phyloP scores from a whole-genome alignment of 2,329 filamentous ascomycete genomes.

The Alternaria dauci region DNA sequence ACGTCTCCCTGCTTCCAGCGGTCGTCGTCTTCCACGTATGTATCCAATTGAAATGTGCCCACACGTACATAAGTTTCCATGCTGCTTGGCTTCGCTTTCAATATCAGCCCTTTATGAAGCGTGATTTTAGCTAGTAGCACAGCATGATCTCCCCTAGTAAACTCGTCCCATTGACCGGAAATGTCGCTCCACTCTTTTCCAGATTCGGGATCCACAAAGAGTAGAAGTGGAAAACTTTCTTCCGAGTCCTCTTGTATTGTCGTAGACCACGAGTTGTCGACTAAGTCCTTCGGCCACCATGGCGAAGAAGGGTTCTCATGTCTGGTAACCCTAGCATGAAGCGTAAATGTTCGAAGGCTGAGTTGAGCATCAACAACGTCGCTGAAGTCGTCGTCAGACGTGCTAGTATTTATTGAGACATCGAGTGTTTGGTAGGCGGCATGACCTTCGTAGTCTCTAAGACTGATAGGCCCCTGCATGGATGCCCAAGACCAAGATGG shows the following conservation, averaged over 20 bases:
- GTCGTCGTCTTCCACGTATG: not conserved
- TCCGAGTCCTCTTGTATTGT: not conserved
- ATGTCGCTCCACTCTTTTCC: not conserved
- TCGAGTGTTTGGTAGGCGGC: not conserved
- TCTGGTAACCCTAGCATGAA: not conserved
- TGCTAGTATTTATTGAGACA: not conserved
- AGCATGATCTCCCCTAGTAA: not conserved
- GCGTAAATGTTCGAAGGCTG: not conserved
- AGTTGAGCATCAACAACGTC: not conserved
- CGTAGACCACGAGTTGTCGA: not conserved
- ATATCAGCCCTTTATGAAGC: not conserved
- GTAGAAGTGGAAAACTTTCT: not conserved
- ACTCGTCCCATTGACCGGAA: not conserved
- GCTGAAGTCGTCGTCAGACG: not conserved
- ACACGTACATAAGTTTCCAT: not conserved
- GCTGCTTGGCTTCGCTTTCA: not conserved
- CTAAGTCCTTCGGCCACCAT: not conserved
- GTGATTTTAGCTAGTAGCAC: not conserved
- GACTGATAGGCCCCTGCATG: not conserved
- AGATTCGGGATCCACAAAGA: not conserved
- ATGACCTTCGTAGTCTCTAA: not conserved
- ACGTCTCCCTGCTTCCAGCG: not conserved
- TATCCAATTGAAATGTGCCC: not conserved
- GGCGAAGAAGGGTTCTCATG: not conserved
- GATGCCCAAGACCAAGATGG: slow-evolving; percentile 1